Conservation (phyloP, 768 basidiomycete species). For the Podaxis sp. region DNA sequence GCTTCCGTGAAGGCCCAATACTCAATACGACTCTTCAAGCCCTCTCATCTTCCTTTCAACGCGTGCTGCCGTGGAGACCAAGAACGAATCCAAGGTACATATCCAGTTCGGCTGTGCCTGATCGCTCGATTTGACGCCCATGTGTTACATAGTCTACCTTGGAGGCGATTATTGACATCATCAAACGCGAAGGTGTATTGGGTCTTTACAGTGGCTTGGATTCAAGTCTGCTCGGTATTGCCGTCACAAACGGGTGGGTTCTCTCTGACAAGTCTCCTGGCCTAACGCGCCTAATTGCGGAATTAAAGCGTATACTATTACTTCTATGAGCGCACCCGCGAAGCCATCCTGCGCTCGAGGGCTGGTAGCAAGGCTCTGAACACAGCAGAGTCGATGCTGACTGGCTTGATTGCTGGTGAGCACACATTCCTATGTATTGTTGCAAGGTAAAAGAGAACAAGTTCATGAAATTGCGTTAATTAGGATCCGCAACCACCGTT, state of each 20-base stretch:
- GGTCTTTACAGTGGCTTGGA: conserved; percentile 88
- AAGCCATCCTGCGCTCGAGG: conserved; percentile 53
- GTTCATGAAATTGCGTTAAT: background rate
- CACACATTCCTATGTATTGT: background rate
- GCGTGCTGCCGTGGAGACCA: conserved; percentile 87
- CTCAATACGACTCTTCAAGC: conserved; percentile 37
- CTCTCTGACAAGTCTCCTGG: background rate
- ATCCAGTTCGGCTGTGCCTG: background rate
- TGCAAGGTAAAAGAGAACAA: conserved; percentile 4
- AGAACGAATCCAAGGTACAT: conserved; percentile 69
- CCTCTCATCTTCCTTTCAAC: conserved; percentile 93
- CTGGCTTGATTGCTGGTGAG: conserved; percentile 83
- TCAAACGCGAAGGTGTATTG: conserved; percentile 80
- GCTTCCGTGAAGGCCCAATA: conserved; percentile 11
- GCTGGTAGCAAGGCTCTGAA: conserved; percentile 67
- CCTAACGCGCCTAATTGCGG: conserved; percentile 2
- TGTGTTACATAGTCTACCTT: conserved; percentile 50
- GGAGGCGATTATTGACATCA: conserved; percentile 68
- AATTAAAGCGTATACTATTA: conserved; percentile 82
- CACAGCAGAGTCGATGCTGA: conserved; percentile 87
- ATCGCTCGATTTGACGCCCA: background rate
- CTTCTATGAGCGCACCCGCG: conserved; percentile 78
- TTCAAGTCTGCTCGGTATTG: conserved; percentile 87
- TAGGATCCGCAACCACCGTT: conserved; percentile 86
- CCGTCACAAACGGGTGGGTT: conserved; percentile 85